Base-by-base conservation (phyloP, 2,329 filamentous ascomycete genomes). In the Phaeosphaeria sp. region DNA sequence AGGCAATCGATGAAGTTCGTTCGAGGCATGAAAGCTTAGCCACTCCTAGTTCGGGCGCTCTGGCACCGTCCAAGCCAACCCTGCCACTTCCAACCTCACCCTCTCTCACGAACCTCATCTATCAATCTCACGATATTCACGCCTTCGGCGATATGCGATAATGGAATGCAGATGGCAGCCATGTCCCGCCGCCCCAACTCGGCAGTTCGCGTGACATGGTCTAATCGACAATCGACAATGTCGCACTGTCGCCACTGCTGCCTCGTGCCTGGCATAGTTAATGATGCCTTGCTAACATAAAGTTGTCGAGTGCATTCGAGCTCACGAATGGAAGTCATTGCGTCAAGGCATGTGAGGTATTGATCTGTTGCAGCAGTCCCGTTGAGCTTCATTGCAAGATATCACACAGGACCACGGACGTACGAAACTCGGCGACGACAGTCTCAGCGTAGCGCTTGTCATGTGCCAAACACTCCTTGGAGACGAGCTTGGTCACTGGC, bases 1-100 rank as follows among this genome's bases (percentile, higher is more conserved):
- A 63, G 63, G 63, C 58, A 64, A 57, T 66, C 58, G 64, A 65
- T 46, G 65, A 75, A 69, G n/a, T n/a, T n/a, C n/a, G 69, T 73
- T 59, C 63, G 63, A 65, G 58, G 61, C 67, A 63, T 58, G 63
- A 66, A 63, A 62, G 57, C 61, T 56, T 56, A 55, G 51, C 64
- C 61, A 66, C 64, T 57, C 67, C 64, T 51, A 57, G 51, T 66
- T 67, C 55, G 62, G 64, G 48, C 59, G 55, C 61, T 52, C 33
- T 54, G 47, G 60, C 30, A 40, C 51, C 51, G 30, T 36, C 30
- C 40, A 59, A 56, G 59, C 60, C 43, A 63, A 59, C 64, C 63
- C 55, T 64, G 58, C 53, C 49, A 54, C 54, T 51, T 48, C 56
- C 59, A 59, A 53, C 57, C 53, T 43, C 30, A 53, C 42, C 44